A percentile compares a stretch with the other conserved stretches of the same genome.
phyloP scores from a whole-genome alignment of 306 rosid genomes.

The Styphnolobium japonicum region DNA sequence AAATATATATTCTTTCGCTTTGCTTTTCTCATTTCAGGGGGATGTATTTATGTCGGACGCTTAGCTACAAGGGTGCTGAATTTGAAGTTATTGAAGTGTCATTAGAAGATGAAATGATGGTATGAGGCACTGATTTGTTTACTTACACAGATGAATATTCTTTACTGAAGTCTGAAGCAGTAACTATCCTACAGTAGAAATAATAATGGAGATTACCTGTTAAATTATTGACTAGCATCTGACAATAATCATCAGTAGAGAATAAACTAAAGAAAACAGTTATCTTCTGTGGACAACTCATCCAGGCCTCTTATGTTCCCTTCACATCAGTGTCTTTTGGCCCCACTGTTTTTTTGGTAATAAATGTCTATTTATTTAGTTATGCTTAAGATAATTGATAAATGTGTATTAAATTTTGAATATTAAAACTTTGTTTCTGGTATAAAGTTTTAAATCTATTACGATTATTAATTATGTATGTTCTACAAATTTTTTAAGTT shows the following conservation, averaged over 20 bases:
- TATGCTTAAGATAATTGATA: no score
- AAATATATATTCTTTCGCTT: slow-evolving; percentile 13
- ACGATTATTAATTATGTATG: no score
- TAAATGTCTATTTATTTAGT: no score
- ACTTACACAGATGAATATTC: background rate
- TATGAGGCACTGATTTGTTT: slow-evolving; percentile 39
- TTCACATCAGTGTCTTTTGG: no score
- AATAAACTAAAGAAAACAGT: background rate
- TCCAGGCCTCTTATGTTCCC: no score
- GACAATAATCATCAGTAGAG: slow-evolving; percentile 15
- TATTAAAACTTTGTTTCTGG: no score
- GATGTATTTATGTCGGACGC: slow-evolving; percentile 95
- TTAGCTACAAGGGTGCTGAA: slow-evolving; percentile 87
- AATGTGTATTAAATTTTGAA: no score
- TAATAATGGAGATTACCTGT: background rate
- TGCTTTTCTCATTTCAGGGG: slow-evolving; percentile 69
- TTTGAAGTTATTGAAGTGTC: slow-evolving; percentile 91
- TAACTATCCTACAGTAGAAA: background rate
- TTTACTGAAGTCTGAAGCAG: background rate
- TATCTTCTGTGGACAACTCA: no score
- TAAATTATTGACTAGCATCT: background rate
- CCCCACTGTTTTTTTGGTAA: no score
- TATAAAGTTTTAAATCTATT: no score
- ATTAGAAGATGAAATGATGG: slow-evolving; percentile 93
- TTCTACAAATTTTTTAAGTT: no score